Evolutionary conservation across 176 grass and related monocot genomes (phyloP).

Genomic region (Bothriochloa decipiens): DNA sequence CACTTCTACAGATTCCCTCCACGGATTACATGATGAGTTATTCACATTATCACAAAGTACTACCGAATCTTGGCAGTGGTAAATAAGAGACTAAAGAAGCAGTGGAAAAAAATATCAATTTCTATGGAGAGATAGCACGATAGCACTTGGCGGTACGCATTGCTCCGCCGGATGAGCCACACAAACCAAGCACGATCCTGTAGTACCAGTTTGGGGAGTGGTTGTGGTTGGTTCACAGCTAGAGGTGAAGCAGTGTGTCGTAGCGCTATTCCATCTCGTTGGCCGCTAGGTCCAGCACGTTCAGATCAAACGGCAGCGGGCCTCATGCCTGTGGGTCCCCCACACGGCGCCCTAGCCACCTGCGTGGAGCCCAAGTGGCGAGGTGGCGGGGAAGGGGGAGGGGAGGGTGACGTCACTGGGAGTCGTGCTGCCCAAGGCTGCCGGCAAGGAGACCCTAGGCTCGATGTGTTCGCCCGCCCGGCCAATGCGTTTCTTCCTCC

Average conservation of each 20-base stretch:
- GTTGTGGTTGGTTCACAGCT: neutral
- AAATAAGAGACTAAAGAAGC: neutral
- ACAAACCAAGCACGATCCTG: neutral
- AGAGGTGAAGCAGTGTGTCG: slow-evolving; percentile 56
- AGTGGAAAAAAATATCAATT: slow-evolving; percentile 1
- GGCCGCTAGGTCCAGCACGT: slow-evolving; percentile 43
- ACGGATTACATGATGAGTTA: slow-evolving; percentile 39
- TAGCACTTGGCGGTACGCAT: neutral
- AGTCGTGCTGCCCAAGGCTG: too few species aligned
- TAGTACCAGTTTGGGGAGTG: neutral
- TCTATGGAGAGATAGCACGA: slow-evolving; percentile 34
- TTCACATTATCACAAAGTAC: slow-evolving; percentile 50
- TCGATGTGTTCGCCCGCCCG: too few species aligned
- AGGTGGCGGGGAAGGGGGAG: slow-evolving; percentile 1
- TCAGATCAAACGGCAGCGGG: slow-evolving; percentile 75
- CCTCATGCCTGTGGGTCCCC: too few species aligned
- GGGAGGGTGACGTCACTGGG: too few species aligned
- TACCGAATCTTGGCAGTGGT: slow-evolving; percentile 40
- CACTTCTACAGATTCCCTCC: neutral
- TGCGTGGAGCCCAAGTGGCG: neutral
- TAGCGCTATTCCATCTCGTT: slow-evolving; percentile 67
- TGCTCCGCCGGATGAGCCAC: slow-evolving; percentile 8
- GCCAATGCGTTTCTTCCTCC: too few species aligned
- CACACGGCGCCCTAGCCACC: too few species aligned
- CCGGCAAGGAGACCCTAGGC: too few species aligned